These are phyloP conservation scores for Kondoa malvinella DNA, from an alignment of 768 basidiomycete genomes.

Conservation along the genomic window DNA sequence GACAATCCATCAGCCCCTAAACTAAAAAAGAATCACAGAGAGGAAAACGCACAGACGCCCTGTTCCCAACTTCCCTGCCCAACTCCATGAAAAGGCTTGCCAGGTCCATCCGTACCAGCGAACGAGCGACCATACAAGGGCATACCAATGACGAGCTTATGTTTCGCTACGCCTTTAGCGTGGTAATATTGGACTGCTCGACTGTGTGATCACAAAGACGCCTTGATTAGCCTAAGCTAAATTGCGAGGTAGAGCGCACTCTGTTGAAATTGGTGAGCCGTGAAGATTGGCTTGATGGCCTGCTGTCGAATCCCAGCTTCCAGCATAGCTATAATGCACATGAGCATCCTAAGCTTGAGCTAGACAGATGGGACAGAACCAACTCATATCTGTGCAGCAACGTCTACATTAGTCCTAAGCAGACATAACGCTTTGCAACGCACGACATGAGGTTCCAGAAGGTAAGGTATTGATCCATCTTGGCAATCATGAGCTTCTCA, in stretches of 20 bases:
- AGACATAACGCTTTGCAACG: not conserved
- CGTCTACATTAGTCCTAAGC: not conserved
- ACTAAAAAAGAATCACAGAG: not conserved
- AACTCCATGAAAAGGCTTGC: slow-evolving; percentile 56
- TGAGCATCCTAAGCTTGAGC: not conserved
- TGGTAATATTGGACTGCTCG: slow-evolving; percentile 49
- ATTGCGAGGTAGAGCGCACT: slow-evolving; percentile 29
- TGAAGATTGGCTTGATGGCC: slow-evolving; percentile 69
- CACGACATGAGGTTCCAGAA: slow-evolving; percentile 92
- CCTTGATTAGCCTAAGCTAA: not conserved
- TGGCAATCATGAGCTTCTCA: slow-evolving; percentile 53
- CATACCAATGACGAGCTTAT: slow-evolving; percentile 62
- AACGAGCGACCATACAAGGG: slow-evolving; percentile 91
- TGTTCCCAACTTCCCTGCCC: slow-evolving; percentile 80
- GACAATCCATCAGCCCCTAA: slow-evolving; percentile 28
- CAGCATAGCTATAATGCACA: slow-evolving; percentile 21
- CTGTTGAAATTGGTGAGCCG: slow-evolving; percentile 49
- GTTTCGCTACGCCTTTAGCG: slow-evolving; percentile 49
- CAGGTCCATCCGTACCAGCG: slow-evolving; percentile 65
- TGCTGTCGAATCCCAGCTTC: slow-evolving; percentile 36
- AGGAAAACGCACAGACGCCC: slow-evolving; percentile 25
- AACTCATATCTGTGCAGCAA: slow-evolving; percentile 28
- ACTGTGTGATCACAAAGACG: not conserved
- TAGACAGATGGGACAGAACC: slow-evolving; percentile 15
- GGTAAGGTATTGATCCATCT: slow-evolving; percentile 75